phyloP scores from a whole-genome alignment of 306 rosid species.

The Vigna radiata region DNA sequence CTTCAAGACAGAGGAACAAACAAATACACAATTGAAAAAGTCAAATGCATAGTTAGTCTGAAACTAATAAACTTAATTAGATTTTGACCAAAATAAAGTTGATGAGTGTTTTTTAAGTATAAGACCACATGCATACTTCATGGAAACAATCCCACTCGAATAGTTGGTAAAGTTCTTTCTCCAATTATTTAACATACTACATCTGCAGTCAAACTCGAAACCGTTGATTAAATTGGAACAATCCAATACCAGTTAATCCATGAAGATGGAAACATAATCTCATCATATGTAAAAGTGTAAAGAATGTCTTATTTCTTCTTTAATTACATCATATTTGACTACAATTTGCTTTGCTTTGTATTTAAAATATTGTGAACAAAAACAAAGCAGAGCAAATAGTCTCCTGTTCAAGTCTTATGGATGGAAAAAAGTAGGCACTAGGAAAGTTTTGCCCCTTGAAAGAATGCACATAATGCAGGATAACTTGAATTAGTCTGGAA shows the following conservation, averaged over 20 bases:
- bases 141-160: neutral
- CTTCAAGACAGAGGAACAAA: conserved; percentile 9
- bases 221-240: neutral
- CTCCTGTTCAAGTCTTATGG: neutral
- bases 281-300: conserved; percentile 25
- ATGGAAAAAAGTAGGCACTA: neutral
- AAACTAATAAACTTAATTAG: neutral
- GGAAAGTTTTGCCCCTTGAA: neutral
- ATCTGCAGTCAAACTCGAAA: neutral
- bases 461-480: neutral
- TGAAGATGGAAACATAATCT: conserved; percentile 7
- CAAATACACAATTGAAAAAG: conserved; percentile 5
- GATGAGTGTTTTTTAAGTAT: neutral
- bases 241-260: neutral
- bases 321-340: neutral
- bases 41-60: neutral
- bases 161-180: neutral
- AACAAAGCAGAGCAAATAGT: conserved; percentile 20
- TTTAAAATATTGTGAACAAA: neutral
- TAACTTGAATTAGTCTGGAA: neutral
- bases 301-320: neutral
- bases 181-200: neutral
- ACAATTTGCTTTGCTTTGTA: neutral
- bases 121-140: neutral
- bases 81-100: neutral